Percentiles rank a stretch among this genome's conserved stretches.
These are phyloP conservation scores for Cyclotella baltica DNA, from an alignment of 108 stramenopile species.

Conservation along the genomic window DNA sequence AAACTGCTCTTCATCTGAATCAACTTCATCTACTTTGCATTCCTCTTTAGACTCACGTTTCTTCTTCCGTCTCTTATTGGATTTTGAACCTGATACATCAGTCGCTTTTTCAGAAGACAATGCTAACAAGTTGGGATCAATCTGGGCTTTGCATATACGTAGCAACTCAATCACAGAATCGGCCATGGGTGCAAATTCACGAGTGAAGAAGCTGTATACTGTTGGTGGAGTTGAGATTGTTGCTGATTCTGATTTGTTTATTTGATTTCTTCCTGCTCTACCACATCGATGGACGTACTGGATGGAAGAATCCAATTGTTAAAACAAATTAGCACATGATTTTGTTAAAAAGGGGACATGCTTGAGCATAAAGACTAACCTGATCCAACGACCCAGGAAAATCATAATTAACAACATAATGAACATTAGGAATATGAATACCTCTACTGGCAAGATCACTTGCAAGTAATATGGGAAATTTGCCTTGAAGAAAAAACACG, in stretches of 20 bases:
- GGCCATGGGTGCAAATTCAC: conserved; percentile 74
- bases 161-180: conserved; percentile 66
- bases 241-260: conserved; percentile 29
- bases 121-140: conserved; percentile 82
- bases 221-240: conserved; percentile 29
- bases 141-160: conserved; percentile 59
- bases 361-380: conserved; percentile 13
- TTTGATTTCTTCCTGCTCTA: conserved; percentile 59
- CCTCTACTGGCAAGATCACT: conserved; percentile 98
- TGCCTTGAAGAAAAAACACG: conserved; percentile 55
- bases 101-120: conserved; percentile 33
- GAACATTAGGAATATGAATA: conserved; percentile 87
- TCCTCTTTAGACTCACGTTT: neutral
- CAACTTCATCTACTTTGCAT: neutral
- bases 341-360: conserved; percentile 7
- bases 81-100: conserved; percentile 11
- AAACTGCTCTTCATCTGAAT: conserved; percentile 59
- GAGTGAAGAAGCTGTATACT: conserved; percentile 80
- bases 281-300: conserved; percentile 83
- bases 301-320: neutral
- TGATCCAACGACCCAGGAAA: conserved; percentile 90
- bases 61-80: conserved; percentile 18
- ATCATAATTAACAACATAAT: conserved; percentile 94
- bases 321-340: conserved; percentile 1
- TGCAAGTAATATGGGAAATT: conserved; percentile 85